Base-by-base conservation (phyloP, 805 yeast species). In the Kazachstania kunashirensis region DNA sequence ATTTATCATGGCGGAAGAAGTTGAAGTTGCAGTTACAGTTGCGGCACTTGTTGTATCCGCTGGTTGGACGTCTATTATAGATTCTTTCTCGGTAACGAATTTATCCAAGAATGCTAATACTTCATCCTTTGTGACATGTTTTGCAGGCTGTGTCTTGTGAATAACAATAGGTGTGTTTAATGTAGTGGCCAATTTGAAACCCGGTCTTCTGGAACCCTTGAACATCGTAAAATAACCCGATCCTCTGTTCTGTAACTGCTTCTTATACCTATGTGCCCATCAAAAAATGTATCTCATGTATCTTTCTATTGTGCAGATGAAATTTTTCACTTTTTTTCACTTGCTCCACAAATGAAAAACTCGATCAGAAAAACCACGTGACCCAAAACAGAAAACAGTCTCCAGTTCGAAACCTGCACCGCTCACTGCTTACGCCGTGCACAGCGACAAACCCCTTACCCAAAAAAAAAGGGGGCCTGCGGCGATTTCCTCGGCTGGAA, bases 91-190 rank as follows among this genome's bases (percentile, higher is more conserved):
- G 3, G 39, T 31, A 33, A 57, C 49, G 40, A 57, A 57, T 8
- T 28, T 40, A n/a, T 49, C 52, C 30, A 57, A 35, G 33, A 57
- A 57, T 15, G 39, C 40, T 19, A 57, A 33, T 8, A 51, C 43
- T 21, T 54, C 54, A 13, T 52, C 56, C 32, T 49, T 47, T 9
- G 49, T 44, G 16, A 51, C 50, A 34, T 53, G 56, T 29, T 44
- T 27, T 13, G 59, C 46, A 10, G 29, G 29, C 6, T 42, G 43
- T 12, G 42, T 45, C 17, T 41, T 37, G 34, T 55, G 62, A n/a
- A 53, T 43, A 17, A 45, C 55, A 11, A 57, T 47, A 2, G 62
- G 61, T 2, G 54, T 47, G 37, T 52, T 50, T 21, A 57, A 39
- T 10, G 58, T 27, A 18, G 47, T 50, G 15, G 49, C 26, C 9